Conservation (phyloP, 306 rosid species). For the peach (Prunus persica) region DNA sequence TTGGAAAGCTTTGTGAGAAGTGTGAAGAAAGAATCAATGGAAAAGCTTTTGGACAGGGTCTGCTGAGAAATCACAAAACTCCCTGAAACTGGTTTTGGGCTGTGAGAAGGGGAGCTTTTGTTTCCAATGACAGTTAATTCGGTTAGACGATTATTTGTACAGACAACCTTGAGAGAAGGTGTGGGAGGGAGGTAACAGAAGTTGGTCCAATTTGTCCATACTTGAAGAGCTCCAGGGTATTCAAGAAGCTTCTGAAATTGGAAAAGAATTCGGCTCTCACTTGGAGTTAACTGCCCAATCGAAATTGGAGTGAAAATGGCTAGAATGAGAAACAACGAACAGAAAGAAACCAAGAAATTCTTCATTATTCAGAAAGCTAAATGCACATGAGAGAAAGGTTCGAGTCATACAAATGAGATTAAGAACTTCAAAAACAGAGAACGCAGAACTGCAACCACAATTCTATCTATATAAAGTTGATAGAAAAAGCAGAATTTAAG, state of each 20-base stretch:
- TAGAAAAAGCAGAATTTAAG: too few species aligned
- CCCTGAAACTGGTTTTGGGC: constrained; percentile 24
- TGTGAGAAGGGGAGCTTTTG: constrained; percentile 45
- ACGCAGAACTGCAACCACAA: too few species aligned
- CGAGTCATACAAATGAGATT: too few species aligned
- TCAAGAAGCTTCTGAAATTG: constrained; percentile 68
- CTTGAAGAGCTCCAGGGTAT: constrained; percentile 62
- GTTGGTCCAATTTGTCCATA: constrained; percentile 63
- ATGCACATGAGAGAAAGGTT: too few species aligned
- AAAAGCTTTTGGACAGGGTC: constrained; percentile 60
- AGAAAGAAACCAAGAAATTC: constrained; percentile 42
- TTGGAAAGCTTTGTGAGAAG: constrained; percentile 66
- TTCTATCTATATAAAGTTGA: too few species aligned
- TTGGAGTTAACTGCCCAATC: constrained; percentile 46
- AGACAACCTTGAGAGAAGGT: constrained; percentile 55
- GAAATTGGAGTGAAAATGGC: constrained; percentile 48
- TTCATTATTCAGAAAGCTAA: constrained; percentile 40
- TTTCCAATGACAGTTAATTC: constrained; percentile 63
- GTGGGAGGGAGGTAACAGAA: constrained; percentile 69
- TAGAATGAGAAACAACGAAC: constrained; percentile 35
- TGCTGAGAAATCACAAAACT: constrained; percentile 3
- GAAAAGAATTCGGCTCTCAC: constrained; percentile 55
- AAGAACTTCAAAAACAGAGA: too few species aligned
- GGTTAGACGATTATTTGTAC: constrained; percentile 49
- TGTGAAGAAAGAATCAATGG: constrained; percentile 64